Conservation (phyloP, 805 yeast species). For the Candida ulmi region DNA sequence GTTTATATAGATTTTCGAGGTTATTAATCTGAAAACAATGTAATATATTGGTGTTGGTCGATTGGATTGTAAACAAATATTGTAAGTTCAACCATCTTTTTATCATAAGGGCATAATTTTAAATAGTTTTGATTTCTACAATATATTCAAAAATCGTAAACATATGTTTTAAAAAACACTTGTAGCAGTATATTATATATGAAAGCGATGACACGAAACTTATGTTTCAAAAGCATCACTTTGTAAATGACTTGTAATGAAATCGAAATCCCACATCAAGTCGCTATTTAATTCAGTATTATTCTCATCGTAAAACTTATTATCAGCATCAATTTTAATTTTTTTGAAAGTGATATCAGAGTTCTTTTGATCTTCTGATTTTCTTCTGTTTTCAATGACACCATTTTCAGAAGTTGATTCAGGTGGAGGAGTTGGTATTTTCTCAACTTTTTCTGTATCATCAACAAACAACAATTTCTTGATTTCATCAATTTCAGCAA, state of each 20-base stretch:
- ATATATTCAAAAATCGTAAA: no score
- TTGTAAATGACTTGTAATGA: constrained; percentile 6
- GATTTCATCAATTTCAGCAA: constrained; percentile 16
- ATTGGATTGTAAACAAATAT: no score
- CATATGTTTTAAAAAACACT: neutral
- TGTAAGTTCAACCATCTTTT: no score
- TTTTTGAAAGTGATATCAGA: constrained; percentile 8
- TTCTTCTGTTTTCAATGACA: neutral
- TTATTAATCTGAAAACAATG: no score
- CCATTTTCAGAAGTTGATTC: constrained; percentile 1
- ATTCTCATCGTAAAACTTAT: constrained; percentile 16
- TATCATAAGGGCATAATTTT: no score
- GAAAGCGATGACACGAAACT: no score
- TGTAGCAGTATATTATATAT: neutral
- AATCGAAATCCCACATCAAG: constrained; percentile 20
- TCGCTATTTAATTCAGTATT: constrained; percentile 9
- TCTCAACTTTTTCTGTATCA: constrained; percentile 1
- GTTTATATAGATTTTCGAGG: no score
- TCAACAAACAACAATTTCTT: constrained; percentile 13
- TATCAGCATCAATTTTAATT: constrained; percentile 13
- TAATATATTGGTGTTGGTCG: no score
- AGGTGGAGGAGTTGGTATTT: constrained; percentile 18
- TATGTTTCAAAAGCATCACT: no score
- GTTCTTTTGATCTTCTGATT: neutral
- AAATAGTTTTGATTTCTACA: no score